phyloP scores from a whole-genome alignment of 768 basidiomycete species.

The Macrocybe gigantea region DNA sequence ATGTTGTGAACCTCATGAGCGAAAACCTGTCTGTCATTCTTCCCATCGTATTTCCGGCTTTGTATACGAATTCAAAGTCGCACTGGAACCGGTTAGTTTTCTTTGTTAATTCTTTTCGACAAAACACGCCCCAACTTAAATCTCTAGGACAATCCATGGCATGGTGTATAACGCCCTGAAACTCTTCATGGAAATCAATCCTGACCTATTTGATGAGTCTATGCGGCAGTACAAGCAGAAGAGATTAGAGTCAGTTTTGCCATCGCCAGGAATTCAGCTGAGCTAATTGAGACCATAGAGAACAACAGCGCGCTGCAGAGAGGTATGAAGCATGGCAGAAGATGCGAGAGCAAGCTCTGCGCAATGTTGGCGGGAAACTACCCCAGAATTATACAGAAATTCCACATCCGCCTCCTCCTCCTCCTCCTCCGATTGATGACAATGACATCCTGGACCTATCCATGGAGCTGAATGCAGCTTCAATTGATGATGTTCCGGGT shows the following conservation, averaged over 20 bases:
- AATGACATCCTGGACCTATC: conserved; percentile 83
- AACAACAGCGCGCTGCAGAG: conserved; percentile 77
- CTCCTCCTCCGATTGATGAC: conserved; percentile 74
- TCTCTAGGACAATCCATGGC: conserved; percentile 86
- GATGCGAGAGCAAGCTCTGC: conserved; percentile 69
- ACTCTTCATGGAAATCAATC: conserved; percentile 98
- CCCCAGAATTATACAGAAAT: conserved; percentile 68
- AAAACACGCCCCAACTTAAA: neutral
- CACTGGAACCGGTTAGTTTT: conserved; percentile 94
- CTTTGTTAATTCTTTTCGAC: too few species aligned
- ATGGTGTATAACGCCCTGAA: conserved; percentile 99
- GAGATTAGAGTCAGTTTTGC: conserved; percentile 66
- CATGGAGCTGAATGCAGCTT: conserved; percentile 81
- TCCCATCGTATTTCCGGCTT: conserved; percentile 94
- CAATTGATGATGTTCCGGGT: conserved; percentile 67
- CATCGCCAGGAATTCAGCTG: neutral
- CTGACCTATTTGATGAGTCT: conserved; percentile 89
- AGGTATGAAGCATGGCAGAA: conserved; percentile 90
- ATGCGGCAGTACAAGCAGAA: conserved; percentile 91
- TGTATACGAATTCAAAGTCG: conserved; percentile 92
- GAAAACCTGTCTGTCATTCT: conserved; percentile 86
- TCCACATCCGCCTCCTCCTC: conserved; percentile 69
- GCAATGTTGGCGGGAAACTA: conserved; percentile 65
- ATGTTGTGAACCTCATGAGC: conserved; percentile 98
- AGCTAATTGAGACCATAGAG: conserved; percentile 39